Conservation (phyloP, 352 stramenopile species). For the Phytophthora constricta region DNA sequence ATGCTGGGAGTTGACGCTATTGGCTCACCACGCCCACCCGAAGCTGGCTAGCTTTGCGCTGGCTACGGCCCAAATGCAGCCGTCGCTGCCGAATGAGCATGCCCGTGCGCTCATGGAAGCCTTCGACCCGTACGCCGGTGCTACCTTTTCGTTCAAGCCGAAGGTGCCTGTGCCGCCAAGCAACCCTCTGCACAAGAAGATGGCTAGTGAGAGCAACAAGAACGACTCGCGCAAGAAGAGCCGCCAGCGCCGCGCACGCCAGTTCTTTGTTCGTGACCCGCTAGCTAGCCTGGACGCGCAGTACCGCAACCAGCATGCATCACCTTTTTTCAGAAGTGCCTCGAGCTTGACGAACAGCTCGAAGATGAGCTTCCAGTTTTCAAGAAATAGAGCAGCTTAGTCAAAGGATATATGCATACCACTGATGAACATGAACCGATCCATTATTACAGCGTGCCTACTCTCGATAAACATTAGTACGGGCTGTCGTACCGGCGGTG, state of each 20-base stretch:
- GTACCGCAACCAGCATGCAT: constrained; percentile 41
- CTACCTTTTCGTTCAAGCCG: constrained; percentile 68
- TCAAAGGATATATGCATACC: constrained; percentile 34
- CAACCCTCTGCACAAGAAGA: constrained; percentile 80
- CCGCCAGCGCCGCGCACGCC: constrained; percentile 51
- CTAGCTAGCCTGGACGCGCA: constrained; percentile 44
- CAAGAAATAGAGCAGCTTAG: constrained; percentile 36
- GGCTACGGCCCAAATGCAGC: constrained; percentile 64
- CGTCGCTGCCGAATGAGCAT: constrained; percentile 74
- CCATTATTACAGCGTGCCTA: constrained; percentile 4
- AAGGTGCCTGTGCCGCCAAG: constrained; percentile 62
- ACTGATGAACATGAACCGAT: constrained; percentile 14
- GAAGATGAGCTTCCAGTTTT: constrained; percentile 34
- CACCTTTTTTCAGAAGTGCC: constrained; percentile 45
- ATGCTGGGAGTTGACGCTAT: constrained; percentile 92
- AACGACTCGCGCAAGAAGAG: constrained; percentile 56
- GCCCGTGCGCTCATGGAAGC: constrained; percentile 66
- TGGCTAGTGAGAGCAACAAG: constrained; percentile 64
- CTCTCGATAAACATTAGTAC: constrained; percentile 27
- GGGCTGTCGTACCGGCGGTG: constrained; percentile 48
- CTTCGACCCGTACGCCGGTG: constrained; percentile 53
- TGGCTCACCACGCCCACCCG: constrained; percentile 90
- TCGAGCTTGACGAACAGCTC: constrained; percentile 38
- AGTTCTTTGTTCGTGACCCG: constrained; percentile 80
- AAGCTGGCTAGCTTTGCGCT: constrained; percentile 70